Conservation (phyloP, 2,329 filamentous ascomycete species). For the Xylariaceae sp. region DNA sequence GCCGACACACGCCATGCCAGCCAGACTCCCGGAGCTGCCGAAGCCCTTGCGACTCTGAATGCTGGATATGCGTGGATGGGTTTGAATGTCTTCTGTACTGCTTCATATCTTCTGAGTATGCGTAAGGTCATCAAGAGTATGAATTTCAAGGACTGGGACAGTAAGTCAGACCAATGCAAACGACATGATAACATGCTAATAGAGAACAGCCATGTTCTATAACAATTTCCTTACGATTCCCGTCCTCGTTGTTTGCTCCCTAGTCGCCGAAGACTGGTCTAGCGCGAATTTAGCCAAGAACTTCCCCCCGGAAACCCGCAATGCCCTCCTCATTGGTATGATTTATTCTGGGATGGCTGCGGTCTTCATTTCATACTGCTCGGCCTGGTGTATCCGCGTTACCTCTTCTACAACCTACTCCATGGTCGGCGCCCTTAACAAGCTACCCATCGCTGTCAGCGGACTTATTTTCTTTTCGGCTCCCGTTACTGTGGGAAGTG, state of each 20-base stretch:
- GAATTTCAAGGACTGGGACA: constrained; percentile 99
- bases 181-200: constrained; percentile 38
- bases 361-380: constrained; percentile 99
- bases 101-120: constrained; percentile 89
- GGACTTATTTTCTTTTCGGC: constrained; percentile 95
- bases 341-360: constrained; percentile 90
- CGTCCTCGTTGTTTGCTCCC: constrained; percentile 80
- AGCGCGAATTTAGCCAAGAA: constrained; percentile 80
- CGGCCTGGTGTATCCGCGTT: constrained; percentile 97
- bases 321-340: constrained; percentile 84
- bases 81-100: constrained; percentile 93
- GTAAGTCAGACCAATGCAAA: constrained; percentile 61
- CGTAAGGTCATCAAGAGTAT: constrained; percentile 99
- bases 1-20: constrained; percentile 80
- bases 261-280: constrained; percentile 93
- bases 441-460: constrained; percentile 91
- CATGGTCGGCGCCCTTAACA: constrained; percentile 98
- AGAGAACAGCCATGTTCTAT: constrained; percentile 91
- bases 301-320: constrained; percentile 84
- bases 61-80: constrained; percentile 98
- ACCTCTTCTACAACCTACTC: constrained; percentile 98
- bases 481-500: constrained; percentile 88
- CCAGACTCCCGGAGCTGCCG: constrained; percentile 65
- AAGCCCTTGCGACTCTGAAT: constrained; percentile 86
- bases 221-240: constrained; percentile 98